These are phyloP conservation scores for bread wheat (Triticum aestivum) DNA, from an alignment of 176 grass and related monocot species.

Conservation along the genomic window DNA sequence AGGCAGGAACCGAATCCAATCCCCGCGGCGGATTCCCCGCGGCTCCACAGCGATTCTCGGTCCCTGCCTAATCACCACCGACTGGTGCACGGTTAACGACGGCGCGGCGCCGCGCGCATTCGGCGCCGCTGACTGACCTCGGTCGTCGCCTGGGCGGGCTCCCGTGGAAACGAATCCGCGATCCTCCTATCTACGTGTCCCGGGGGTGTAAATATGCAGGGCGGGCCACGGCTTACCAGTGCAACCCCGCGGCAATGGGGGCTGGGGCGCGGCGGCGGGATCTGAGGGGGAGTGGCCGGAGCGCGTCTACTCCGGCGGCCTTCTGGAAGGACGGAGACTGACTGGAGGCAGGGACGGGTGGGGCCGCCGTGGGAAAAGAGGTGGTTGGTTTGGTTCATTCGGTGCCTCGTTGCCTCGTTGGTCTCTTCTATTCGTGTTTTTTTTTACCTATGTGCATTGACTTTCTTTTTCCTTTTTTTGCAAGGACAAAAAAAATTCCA, in stretches of 20 bases:
- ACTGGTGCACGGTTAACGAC: neutral
- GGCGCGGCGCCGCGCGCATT: neutral
- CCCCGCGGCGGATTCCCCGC: neutral
- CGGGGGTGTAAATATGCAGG: neutral
- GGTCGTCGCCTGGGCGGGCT: neutral
- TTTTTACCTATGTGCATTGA: no score
- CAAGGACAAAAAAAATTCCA: no score
- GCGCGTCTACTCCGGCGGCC: neutral
- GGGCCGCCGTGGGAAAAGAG: neutral
- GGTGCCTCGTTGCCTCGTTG: neutral
- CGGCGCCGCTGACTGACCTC: neutral
- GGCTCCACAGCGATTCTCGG: neutral
- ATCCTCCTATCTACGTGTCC: neutral
- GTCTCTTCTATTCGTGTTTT: neutral
- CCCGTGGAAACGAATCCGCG: neutral
- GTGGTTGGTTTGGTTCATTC: neutral
- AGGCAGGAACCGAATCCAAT: neutral
- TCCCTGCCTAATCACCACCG: neutral
- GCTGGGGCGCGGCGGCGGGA: neutral
- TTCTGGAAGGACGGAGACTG: conserved; percentile 23
- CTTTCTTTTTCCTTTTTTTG: no score
- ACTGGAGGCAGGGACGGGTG: neutral
- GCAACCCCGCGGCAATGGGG: neutral
- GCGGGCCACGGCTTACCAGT: conserved; percentile 7
- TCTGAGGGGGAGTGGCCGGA: neutral